Percentiles rank a stretch among this genome's conserved stretches.
Conservation (phyloP, 2,329 filamentous ascomycete genomes). For the Blastomyces emzantsi region DNA sequence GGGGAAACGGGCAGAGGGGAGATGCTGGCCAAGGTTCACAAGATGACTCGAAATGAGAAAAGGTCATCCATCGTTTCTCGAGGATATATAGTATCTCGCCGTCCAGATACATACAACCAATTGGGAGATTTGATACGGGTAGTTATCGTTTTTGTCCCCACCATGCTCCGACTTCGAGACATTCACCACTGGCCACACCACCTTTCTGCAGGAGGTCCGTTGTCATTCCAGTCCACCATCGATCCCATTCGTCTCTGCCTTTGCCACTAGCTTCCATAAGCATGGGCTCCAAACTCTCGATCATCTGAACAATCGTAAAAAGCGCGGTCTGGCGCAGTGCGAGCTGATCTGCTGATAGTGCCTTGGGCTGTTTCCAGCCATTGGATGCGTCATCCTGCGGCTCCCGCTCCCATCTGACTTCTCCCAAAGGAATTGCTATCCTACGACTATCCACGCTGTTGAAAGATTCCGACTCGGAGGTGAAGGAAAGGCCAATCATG, state of each 20-base stretch:
- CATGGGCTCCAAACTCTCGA: constrained; percentile 75
- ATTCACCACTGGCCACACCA: constrained; percentile 74
- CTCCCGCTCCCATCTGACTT: constrained; percentile 80
- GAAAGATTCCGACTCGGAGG: constrained; percentile 69
- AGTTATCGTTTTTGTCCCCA: constrained; percentile 49
- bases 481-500: constrained; percentile 61
- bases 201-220: constrained; percentile 69
- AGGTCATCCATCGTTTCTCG: not conserved
- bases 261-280: constrained; percentile 76
- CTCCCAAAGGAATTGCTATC: constrained; percentile 76
- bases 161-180: constrained; percentile 60
- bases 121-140: not conserved
- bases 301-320: constrained; percentile 69
- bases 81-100: not conserved
- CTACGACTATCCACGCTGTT: constrained; percentile 62
- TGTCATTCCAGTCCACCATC: constrained; percentile 83
- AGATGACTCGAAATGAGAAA: not conserved
- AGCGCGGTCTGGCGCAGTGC: constrained; percentile 73
- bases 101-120: not conserved
- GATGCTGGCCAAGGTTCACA: not conserved
- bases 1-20: not conserved
- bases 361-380: constrained; percentile 32
- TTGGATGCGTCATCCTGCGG: constrained; percentile 30
- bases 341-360: constrained; percentile 58
- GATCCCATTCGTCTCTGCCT: constrained; percentile 84